Conservation (phyloP, 768 basidiomycete species). For the Hypholoma sublateritium region DNA sequence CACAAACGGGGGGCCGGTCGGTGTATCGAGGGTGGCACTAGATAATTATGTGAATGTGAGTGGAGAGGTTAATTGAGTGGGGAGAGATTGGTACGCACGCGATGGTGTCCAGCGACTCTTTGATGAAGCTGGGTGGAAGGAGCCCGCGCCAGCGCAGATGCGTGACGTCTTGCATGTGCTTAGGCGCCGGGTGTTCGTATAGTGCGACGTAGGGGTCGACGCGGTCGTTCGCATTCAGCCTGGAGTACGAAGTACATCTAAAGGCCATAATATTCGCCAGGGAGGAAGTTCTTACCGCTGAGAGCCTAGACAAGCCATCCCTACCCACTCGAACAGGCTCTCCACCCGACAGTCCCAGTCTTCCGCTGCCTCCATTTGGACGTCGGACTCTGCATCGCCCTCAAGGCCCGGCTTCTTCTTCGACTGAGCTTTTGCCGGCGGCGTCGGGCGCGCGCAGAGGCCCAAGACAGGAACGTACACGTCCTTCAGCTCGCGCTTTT, state of each 20-base stretch:
- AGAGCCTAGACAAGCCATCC: conserved; percentile 65
- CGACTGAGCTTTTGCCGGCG: neutral
- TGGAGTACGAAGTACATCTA: conserved; percentile 21
- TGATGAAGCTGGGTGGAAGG: conserved; percentile 51
- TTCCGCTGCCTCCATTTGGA: conserved; percentile 35
- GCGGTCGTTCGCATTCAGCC: conserved; percentile 60
- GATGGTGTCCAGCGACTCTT: conserved; percentile 45
- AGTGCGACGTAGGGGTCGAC: conserved; percentile 70
- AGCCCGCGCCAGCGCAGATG: conserved; percentile 65
- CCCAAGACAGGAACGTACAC: conserved; percentile 41
- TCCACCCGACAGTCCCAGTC: conserved; percentile 49
- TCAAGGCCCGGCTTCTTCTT: conserved; percentile 8
- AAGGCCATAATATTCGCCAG: neutral
- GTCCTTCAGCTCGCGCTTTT: conserved; percentile 26
- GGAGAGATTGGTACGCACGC: conserved; percentile 30
- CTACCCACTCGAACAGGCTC: conserved; percentile 70
- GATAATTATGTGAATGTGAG: neutral
- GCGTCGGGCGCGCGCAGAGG: conserved; percentile 26
- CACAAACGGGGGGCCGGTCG: conserved; percentile 29
- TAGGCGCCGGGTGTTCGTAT: conserved; percentile 54
- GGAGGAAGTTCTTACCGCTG: conserved; percentile 49
- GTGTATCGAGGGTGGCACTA: conserved; percentile 6
- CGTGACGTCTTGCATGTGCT: conserved; percentile 42
- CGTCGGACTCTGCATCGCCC: conserved; percentile 1
- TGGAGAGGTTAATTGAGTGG: neutral